Conservation (phyloP, 208 protist species). For the Crithidia expoeki region DNA sequence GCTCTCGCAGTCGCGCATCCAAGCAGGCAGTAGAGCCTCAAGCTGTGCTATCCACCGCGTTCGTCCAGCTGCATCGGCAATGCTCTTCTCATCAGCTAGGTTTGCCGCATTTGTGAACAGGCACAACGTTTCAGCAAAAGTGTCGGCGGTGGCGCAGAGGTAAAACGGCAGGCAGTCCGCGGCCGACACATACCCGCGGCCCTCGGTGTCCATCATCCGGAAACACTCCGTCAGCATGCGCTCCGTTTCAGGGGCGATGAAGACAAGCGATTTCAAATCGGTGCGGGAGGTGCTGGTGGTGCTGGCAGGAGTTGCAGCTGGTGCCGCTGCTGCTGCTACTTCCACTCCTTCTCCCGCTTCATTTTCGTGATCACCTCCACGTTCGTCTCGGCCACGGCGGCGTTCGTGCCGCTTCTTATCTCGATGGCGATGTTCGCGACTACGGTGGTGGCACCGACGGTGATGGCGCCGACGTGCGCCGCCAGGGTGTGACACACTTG, state of each 20-base stretch:
- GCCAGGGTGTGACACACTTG: conserved; percentile 17
- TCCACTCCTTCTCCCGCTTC: background rate
- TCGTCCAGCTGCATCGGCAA: background rate
- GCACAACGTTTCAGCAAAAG: conserved; percentile 20
- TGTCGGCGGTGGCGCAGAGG: conserved; percentile 24
- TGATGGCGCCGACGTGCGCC: background rate
- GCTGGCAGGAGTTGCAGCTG: conserved; percentile 1
- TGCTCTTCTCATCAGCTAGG: background rate
- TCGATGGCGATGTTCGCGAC: background rate
- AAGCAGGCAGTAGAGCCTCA: conserved; percentile 8
- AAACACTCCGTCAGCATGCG: conserved; percentile 58
- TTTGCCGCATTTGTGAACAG: conserved; percentile 1
- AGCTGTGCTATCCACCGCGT: background rate
- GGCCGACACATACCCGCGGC: conserved; percentile 38
- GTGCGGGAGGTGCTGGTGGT: background rate
- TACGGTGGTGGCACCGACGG: conserved; percentile 1
- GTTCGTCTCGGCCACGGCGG: background rate
- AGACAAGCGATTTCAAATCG: conserved; percentile 4
- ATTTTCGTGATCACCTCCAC: background rate
- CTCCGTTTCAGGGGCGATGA: conserved; percentile 19
- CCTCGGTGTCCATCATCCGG: conserved; percentile 45
- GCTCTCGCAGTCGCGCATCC: conserved; percentile 19
- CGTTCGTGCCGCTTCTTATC: background rate
- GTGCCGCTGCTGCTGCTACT: conserved; percentile 1
- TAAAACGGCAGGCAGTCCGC: conserved; percentile 41